Base-by-base conservation (phyloP, 805 yeast species). In the Grigorovia transvaalensis region DNA sequence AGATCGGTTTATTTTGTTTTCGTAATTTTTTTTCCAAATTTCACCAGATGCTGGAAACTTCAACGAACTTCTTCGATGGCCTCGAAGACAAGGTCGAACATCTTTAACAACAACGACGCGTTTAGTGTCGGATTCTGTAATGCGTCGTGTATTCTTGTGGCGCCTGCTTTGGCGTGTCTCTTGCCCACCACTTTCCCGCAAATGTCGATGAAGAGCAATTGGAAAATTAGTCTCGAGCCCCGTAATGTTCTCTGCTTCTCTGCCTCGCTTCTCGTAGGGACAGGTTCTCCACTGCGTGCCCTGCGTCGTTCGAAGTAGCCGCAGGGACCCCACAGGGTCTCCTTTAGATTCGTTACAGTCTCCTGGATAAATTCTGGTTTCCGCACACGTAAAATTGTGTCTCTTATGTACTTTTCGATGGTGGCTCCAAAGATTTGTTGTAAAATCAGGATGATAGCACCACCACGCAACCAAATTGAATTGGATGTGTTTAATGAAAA, bases 371-470 rank as follows among this genome's bases (percentile, higher is more conserved):
- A 73, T 30, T 75, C 73, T 46, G 67, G 65, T 11, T 69, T 57
- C 49, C 64, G 63, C 9, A 59, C 42, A 40, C 58, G 58, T 47
- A 45, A 46, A n/a, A 68, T 56, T 45, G 54, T 57, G 11, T 73
- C 77, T 44, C 82, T 69, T 4, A 81, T 74, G 50, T 77, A 79
- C 61, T 80, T 82, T 61, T 90, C 96, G 49, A 90, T 83, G 0
- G 96, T 85, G 1, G 91, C 85, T 0, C 97, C 97, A 42, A 90
- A 74, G 1, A 90, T 66, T 63, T 88, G 96, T 65, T 89, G 96
- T 50, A 90, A 69, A 3, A 90, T 79, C 5, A 88, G 81, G 42
- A 89, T 75, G 9, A 88, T 73, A 0, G 96, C 96, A 45, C 89
- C 73, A 0, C 96, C 97, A 50, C 96, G 71, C 1, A 90, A 67